Percentiles rank a stretch among this genome's conserved stretches.
phyloP scores from a whole-genome alignment of 1,139 yeast species.

The Meyerozyma sp. region DNA sequence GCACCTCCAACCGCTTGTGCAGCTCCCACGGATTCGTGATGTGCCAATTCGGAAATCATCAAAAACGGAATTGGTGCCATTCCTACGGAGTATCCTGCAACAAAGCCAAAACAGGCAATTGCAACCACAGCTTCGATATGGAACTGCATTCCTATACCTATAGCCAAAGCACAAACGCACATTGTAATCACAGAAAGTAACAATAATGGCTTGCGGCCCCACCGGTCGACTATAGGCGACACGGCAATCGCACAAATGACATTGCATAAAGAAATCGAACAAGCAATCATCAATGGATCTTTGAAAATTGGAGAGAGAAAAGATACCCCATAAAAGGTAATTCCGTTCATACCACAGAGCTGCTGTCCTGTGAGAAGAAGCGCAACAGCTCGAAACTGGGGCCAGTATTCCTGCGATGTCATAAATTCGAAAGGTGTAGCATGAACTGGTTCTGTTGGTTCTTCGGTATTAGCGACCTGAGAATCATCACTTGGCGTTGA shows the following conservation, averaged over 20 bases:
- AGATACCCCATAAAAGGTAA: conserved; percentile 36
- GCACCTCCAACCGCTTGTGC: conserved; percentile 19
- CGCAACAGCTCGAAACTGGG: conserved; percentile 25
- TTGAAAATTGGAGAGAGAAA: conserved; percentile 18
- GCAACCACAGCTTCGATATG: conserved; percentile 9
- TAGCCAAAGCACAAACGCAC: conserved; percentile 10
- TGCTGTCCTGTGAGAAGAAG: conserved; percentile 37
- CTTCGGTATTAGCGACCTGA: neutral
- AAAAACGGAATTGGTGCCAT: conserved; percentile 25
- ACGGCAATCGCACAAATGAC: conserved; percentile 22
- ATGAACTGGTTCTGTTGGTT: conserved; percentile 19
- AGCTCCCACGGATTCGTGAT: conserved; percentile 15
- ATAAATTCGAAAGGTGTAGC: conserved; percentile 22
- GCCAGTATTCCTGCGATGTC: conserved; percentile 14
- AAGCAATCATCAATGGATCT: conserved; percentile 25
- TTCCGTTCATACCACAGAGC: conserved; percentile 37
- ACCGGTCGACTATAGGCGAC: conserved; percentile 16
- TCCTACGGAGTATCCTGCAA: conserved; percentile 16
- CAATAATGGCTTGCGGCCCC: conserved; percentile 16
- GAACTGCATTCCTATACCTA: conserved; percentile 11
- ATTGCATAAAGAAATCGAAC: conserved; percentile 27
- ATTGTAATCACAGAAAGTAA: conserved; percentile 12
- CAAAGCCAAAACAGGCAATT: conserved; percentile 15
- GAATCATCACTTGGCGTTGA: neutral
- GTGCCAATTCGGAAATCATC: conserved; percentile 18